Evolutionary conservation across 441 rosid species (phyloP).

Genomic region (Capsella rubella): DNA sequence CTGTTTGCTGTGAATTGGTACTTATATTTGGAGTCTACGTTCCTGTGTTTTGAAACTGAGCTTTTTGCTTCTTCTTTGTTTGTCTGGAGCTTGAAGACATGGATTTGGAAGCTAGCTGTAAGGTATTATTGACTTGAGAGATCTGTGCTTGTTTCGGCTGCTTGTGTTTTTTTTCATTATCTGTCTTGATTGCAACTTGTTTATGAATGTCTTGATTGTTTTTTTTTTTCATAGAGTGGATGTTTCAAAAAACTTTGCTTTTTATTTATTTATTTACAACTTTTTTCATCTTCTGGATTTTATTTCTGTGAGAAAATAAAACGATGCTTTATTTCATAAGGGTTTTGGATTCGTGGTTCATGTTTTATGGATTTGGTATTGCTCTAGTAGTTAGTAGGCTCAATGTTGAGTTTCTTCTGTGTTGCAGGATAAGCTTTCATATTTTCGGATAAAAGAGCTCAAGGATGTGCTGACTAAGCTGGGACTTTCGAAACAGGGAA

Average conservation of each 20-base stretch:
- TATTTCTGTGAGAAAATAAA: not conserved
- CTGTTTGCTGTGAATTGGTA: constrained; percentile 43
- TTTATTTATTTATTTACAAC: not conserved
- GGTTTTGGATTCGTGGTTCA: not conserved
- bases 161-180: not conserved
- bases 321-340: not conserved
- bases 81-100: constrained; percentile 46
- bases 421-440: constrained; percentile 77
- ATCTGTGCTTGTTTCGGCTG: not conserved
- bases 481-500: constrained; percentile 97
- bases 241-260: not conserved
- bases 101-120: constrained; percentile 85
- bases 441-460: constrained; percentile 95
- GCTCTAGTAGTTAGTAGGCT: not conserved
- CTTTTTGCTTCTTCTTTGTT: constrained; percentile 23
- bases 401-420: constrained; percentile 22
- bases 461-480: constrained; percentile 88
- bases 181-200: constrained; percentile 3
- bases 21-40: constrained; percentile 43
- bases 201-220: not conserved
- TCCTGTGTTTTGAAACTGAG: constrained; percentile 43
- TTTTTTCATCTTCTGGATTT: constrained; percentile 1
- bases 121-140: constrained; percentile 55
- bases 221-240: not conserved
- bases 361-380: constrained; percentile 18